phyloP scores from a whole-genome alignment of 306 rosid species.

The Parietaria judaica region DNA sequence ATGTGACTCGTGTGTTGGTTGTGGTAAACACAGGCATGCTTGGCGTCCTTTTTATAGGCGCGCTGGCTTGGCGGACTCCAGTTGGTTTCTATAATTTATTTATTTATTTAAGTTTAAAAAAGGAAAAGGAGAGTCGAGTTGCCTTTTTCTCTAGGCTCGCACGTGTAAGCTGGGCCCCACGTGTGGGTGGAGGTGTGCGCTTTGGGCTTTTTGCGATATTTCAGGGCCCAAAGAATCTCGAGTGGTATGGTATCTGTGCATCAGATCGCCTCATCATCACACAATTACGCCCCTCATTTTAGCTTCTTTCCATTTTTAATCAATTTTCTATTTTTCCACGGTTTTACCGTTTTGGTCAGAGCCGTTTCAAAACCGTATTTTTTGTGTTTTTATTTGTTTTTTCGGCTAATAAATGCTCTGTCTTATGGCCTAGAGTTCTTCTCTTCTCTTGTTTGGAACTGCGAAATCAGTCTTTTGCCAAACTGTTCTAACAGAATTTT shows the following conservation, averaged over 20 bases:
- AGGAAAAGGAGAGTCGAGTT: neutral
- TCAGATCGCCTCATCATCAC: neutral
- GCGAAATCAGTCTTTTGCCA: too few relatives aligned
- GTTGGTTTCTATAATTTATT: constrained; percentile 1
- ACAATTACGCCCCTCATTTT: neutral
- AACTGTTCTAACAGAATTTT: too few relatives aligned
- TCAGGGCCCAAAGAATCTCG: constrained; percentile 7
- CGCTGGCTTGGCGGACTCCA: constrained; percentile 7
- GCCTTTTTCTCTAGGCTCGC: neutral
- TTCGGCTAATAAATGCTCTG: neutral
- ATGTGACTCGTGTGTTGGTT: neutral
- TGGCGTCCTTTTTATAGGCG: constrained; percentile 11
- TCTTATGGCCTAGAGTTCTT: neutral
- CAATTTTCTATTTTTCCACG: neutral
- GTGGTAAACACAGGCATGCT: neutral
- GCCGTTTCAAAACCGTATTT: constrained; percentile 8
- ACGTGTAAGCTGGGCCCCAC: neutral
- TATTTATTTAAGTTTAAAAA: neutral
- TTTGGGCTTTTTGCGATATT: constrained; percentile 1
- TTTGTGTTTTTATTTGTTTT: constrained; percentile 8
- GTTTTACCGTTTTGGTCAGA: neutral
- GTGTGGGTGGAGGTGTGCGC: neutral
- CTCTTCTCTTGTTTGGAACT: too few relatives aligned
- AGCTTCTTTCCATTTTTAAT: neutral
- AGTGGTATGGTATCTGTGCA: neutral